Percentiles rank a stretch among this genome's conserved stretches.
Conservation (phyloP, 2,329 filamentous ascomycete genomes). For the Nemania bipapillata region DNA sequence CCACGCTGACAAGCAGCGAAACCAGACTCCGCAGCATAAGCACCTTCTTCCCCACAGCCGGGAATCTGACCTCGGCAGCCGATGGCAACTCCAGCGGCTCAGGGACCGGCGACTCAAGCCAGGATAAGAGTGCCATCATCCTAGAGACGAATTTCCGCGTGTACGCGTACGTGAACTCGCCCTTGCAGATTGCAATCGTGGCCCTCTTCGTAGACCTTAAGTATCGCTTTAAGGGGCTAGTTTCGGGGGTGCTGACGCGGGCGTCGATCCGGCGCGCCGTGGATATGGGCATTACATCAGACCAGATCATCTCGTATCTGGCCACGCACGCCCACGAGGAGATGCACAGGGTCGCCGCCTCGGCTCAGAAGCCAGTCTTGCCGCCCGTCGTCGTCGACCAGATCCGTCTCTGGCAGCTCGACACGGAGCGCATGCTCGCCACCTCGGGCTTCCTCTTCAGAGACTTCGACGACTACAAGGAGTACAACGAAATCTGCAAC, state of each 20-base stretch:
- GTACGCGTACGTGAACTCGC: constrained; percentile 95
- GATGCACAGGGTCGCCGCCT: constrained; percentile 75
- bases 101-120: constrained; percentile 14
- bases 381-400: constrained; percentile 97
- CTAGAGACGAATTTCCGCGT: constrained; percentile 98
- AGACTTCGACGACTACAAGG: constrained; percentile 78
- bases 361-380: constrained; percentile 74
- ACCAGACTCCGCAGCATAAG: constrained; percentile 76
- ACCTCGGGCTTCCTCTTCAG: constrained; percentile 87
- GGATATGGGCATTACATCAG: constrained; percentile 87
- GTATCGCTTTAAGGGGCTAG: constrained; percentile 92
- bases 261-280: constrained; percentile 89
- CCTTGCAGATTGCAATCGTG: constrained; percentile 92
- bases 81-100: constrained; percentile 25
- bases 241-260: constrained; percentile 89
- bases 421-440: constrained; percentile 91
- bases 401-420: constrained; percentile 96
- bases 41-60: constrained; percentile 74
- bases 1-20: constrained; percentile 83
- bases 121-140: constrained; percentile 83
- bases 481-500: constrained; percentile 75
- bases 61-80: constrained; percentile 51
- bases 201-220: constrained; percentile 87
- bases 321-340: constrained; percentile 93
- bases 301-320: constrained; percentile 95